phyloP scores from a whole-genome alignment of 345 rosid species.

The Salix suchowensis region DNA sequence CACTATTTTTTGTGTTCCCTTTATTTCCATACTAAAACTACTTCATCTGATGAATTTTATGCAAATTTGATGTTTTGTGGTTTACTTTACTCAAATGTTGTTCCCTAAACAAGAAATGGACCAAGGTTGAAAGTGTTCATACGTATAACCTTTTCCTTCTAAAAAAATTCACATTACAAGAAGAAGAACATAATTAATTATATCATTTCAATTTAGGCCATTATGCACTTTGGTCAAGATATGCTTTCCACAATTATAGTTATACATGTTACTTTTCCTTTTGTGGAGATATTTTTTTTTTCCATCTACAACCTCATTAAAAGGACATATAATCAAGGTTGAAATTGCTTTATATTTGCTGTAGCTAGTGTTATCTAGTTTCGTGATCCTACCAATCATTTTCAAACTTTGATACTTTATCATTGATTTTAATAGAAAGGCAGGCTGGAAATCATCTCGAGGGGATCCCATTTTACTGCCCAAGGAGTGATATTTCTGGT shows the following conservation, averaged over 20 bases:
- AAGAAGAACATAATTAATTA: slow-evolving; percentile 1
- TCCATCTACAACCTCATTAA: not conserved
- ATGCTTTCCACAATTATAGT: not conserved
- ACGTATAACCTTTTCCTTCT: not conserved
- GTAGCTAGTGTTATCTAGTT: slow-evolving; percentile 8
- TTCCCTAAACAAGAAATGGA: not conserved
- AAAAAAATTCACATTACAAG: not conserved
- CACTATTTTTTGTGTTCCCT: not conserved
- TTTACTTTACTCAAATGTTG: not conserved
- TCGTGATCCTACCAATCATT: slow-evolving; percentile 3
- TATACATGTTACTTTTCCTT: not conserved
- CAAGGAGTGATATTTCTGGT: slow-evolving; percentile 64
- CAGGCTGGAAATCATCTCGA: slow-evolving; percentile 65
- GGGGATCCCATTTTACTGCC: slow-evolving; percentile 76
- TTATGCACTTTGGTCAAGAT: not conserved
- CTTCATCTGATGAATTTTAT: slow-evolving; percentile 2
- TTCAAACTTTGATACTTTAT: slow-evolving; percentile 27
- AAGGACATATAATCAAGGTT: not conserved
- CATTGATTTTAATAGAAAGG: slow-evolving; percentile 45
- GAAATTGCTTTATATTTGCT: not conserved
- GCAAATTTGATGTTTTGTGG: slow-evolving; percentile 2
- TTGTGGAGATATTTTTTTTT: not conserved
- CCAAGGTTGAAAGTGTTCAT: not conserved
- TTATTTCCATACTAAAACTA: not conserved
- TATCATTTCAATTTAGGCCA: not conserved